phyloP scores from a whole-genome alignment of 208 protist genomes.

The Herpetomonas tarakana region DNA sequence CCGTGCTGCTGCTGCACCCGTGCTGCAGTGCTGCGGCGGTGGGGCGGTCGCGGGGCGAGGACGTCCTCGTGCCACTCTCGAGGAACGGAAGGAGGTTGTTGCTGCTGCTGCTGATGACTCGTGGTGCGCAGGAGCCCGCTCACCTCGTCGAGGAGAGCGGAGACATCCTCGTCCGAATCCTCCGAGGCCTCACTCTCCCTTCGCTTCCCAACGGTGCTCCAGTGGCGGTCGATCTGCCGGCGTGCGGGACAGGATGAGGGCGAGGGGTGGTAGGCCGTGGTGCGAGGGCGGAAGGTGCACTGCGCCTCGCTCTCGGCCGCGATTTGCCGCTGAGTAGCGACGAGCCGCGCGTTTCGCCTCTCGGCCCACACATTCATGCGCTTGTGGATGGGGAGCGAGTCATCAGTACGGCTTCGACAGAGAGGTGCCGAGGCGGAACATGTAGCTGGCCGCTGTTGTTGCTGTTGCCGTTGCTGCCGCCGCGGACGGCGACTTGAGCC shows the following conservation, averaged over 20 bases:
- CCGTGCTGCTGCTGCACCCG: too few relatives aligned
- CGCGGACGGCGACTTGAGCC: too few relatives aligned
- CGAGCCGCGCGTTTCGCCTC: slow-evolving; percentile 17
- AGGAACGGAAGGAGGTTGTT: too few relatives aligned
- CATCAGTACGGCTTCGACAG: neutral
- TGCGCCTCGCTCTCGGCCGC: slow-evolving; percentile 14
- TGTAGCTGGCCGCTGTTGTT: too few relatives aligned
- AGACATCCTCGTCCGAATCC: neutral
- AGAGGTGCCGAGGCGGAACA: neutral
- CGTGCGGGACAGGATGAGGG: neutral
- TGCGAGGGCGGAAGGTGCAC: slow-evolving; percentile 38
- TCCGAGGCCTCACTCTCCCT: too few relatives aligned
- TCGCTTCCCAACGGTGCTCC: neutral
- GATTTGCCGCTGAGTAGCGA: slow-evolving; percentile 10
- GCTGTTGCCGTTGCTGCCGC: too few relatives aligned
- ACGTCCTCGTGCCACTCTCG: too few relatives aligned
- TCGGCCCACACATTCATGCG: slow-evolving; percentile 17
- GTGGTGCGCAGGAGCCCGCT: neutral
- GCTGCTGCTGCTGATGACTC: too few relatives aligned
- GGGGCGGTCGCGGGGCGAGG: too few relatives aligned
- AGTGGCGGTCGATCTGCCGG: neutral
- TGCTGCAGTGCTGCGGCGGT: too few relatives aligned
- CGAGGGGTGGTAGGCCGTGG: slow-evolving; percentile 4
- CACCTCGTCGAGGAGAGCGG: neutral
- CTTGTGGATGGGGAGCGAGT: slow-evolving; percentile 7